Conservation (phyloP, 495 filamentous ascomycete species). For the Penicillium antarcticum region DNA sequence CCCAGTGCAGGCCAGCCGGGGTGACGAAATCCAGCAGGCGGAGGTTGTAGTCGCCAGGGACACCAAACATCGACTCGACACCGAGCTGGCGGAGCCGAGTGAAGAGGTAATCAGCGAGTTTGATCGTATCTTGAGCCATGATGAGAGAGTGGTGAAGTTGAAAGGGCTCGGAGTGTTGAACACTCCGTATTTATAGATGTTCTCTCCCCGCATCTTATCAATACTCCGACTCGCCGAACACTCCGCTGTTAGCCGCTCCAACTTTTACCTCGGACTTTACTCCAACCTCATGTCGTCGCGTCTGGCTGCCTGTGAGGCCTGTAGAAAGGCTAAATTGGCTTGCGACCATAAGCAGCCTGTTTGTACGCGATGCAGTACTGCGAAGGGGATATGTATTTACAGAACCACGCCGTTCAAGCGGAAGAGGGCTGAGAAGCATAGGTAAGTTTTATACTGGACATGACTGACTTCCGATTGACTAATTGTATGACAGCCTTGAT, state of each 20-base stretch:
- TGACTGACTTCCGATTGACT: not conserved
- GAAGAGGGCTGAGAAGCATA: constrained; percentile 21
- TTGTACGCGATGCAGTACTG: constrained; percentile 34
- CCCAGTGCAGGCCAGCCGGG: constrained; percentile 64
- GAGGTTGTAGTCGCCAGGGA: constrained; percentile 77
- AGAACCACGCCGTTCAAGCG: constrained; percentile 38
- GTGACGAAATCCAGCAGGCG: constrained; percentile 63
- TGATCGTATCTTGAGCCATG: constrained; percentile 19
- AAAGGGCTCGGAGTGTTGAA: not conserved
- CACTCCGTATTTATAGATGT: constrained; percentile 12
- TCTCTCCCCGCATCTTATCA: constrained; percentile 17
- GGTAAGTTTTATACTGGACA: constrained; percentile 6
- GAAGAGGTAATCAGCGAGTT: constrained; percentile 61
- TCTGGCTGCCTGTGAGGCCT: constrained; percentile 36
- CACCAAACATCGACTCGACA: constrained; percentile 62
- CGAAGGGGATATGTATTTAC: constrained; percentile 33
- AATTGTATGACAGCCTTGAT: constrained; percentile 3
- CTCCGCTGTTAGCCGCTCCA: constrained; percentile 18
- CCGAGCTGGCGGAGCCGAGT: constrained; percentile 66
- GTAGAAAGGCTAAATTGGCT: constrained; percentile 39
- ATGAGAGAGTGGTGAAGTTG: not conserved
- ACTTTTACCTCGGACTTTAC: constrained; percentile 7
- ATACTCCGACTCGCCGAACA: constrained; percentile 5
- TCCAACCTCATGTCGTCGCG: constrained; percentile 23
- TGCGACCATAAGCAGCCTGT: constrained; percentile 40